phyloP scores from a whole-genome alignment of 306 rosid species.

The Notholithocarpus densiflorus region DNA sequence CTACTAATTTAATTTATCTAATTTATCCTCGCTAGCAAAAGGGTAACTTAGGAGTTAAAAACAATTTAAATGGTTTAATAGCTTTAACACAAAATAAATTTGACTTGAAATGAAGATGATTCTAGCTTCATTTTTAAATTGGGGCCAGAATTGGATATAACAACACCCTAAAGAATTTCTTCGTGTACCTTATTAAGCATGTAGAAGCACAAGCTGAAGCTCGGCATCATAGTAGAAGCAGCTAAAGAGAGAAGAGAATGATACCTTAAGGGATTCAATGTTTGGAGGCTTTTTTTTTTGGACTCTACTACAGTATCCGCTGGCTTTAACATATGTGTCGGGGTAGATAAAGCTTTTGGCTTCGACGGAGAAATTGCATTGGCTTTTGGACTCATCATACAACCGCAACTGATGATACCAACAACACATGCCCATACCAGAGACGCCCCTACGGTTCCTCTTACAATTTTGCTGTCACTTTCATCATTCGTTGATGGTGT shows the following conservation, averaged over 20 bases:
- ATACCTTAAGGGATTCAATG: not conserved
- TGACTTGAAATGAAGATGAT: too few species aligned
- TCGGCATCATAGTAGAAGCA: too few species aligned
- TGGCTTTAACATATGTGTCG: not conserved
- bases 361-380: not conserved
- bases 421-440: slow-evolving; percentile 20
- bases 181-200: too few species aligned
- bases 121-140: too few species aligned
- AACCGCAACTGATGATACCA: slow-evolving; percentile 12
- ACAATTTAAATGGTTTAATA: too few species aligned
- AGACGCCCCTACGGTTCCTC: slow-evolving; percentile 6
- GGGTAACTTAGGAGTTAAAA: too few species aligned
- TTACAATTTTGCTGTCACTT: not conserved
- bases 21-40: too few species aligned
- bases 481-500: not conserved
- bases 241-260: not conserved
- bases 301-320: not conserved
- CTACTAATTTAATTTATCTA: too few species aligned
- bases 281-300: not conserved
- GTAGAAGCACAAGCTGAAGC: too few species aligned
- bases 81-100: too few species aligned
- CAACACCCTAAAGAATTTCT: too few species aligned
- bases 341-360: not conserved
- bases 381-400: not conserved
- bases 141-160: too few species aligned